Evolutionary conservation across 140 eudicot species (phyloP), one percentile per base, ranked within the genome.

Genomic region (Senecio squalidus): DNA sequence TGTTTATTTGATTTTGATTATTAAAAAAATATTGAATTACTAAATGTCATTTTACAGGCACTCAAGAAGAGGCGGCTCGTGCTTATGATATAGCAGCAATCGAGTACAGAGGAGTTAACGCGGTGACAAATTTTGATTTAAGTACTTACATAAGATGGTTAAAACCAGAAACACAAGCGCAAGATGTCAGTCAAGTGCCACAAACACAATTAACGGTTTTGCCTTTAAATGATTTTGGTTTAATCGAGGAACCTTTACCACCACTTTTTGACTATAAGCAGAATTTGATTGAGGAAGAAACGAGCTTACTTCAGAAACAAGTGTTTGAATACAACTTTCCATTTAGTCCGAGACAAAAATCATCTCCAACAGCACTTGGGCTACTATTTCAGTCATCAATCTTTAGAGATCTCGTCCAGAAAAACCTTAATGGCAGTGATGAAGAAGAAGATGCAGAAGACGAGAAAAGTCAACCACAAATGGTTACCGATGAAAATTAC

Each of bases 11-110:
- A 36, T 13, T 15, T 3, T 4, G n/a, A 36, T 23, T 25, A 15
- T 54, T 26, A 22, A n/a, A 1, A 11, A 40, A 3, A 41, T 49
- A 11, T 39, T 29, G 4, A 52, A 39, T 68, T 46, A 53, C 58
- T 55, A 14, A 40, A 54, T 28, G 6, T 50, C 11, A 50, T 24
- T 56, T 11, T 55, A 29, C 47, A 87, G 95, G 86, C 68, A 87
- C 95, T 44, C 95, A 87, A 78, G 95, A 87, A 76, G 95, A 87
- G 64, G 95, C 93, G 2, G 95, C 95, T 9, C 93, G 82, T 58
- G 95, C 95, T 11, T 87, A 87, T 50, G 95, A 86, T 59, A 80
- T 78, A 49, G 93, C 93, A 52, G 95, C 95, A 14, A 85, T 85
- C 5, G 95, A 86, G 58, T 86, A 83, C 74, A 62, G 88, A 75